phyloP scores from a whole-genome alignment of 768 basidiomycete species.

The Lactifluus piperatus region DNA sequence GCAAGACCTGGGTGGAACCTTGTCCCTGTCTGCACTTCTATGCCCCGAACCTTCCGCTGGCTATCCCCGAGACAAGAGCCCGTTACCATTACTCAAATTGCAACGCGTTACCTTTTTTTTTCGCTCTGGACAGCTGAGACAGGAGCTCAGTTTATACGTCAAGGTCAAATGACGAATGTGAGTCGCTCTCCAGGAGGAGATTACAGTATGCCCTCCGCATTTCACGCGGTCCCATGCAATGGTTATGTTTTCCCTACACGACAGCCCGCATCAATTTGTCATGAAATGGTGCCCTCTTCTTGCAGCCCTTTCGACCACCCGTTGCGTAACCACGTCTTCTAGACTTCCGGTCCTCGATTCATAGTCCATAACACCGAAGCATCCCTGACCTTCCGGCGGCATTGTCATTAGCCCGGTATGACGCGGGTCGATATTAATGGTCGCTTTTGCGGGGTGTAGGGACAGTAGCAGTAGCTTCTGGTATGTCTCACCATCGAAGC shows the following conservation, averaged over 20 bases:
- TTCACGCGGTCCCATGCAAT: not conserved
- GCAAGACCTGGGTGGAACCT: no score
- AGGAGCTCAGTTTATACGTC: not conserved
- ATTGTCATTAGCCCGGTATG: not conserved
- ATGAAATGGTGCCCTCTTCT: not conserved
- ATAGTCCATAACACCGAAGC: not conserved
- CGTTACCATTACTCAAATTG: not conserved
- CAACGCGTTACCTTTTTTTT: not conserved
- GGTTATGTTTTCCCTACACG: not conserved
- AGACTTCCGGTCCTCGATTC: not conserved
- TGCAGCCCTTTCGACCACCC: constrained; percentile 1
- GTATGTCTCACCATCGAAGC: not conserved
- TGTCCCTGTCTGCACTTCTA: not conserved
- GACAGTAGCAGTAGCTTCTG: not conserved
- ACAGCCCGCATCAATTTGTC: not conserved
- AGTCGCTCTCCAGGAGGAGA: not conserved
- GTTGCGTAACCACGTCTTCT: not conserved
- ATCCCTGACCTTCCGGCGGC: not conserved
- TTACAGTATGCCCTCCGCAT: not conserved
- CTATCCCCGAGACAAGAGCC: not conserved
- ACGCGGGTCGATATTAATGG: not conserved
- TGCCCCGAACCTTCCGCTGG: not conserved
- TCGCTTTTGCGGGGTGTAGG: not conserved
- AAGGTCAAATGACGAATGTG: not conserved
- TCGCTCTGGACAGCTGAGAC: not conserved